phyloP scores from a whole-genome alignment of 1,284 basidiomycete species.

The Waitea zeae region DNA sequence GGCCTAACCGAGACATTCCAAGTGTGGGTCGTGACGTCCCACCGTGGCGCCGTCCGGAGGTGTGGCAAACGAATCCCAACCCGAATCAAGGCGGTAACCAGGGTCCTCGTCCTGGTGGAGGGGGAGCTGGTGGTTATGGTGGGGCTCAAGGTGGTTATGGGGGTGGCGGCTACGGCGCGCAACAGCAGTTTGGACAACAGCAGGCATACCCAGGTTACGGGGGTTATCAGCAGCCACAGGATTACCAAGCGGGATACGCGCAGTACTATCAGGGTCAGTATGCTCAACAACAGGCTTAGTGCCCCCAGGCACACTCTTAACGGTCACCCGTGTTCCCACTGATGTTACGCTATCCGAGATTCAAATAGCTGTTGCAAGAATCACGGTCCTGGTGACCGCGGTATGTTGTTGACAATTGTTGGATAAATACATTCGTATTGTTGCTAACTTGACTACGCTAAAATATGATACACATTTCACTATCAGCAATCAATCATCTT shows the following conservation, averaged over 20 bases:
- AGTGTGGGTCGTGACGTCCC: conserved; percentile 67
- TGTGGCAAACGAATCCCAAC: conserved; percentile 38
- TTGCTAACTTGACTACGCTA: too few species aligned
- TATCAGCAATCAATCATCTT: too few species aligned
- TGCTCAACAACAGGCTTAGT: too few species aligned
- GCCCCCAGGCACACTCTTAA: too few species aligned
- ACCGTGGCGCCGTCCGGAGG: conserved; percentile 75
- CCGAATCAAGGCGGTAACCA: conserved; percentile 22
- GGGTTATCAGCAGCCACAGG: conserved; percentile 35
- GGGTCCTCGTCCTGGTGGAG: conserved; percentile 13
- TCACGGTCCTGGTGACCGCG: too few species aligned
- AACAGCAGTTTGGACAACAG: conserved; percentile 3
- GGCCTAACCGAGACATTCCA: conserved; percentile 56
- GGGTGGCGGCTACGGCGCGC: conserved; percentile 14
- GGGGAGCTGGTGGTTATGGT: conserved; percentile 16
- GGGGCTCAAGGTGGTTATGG: conserved; percentile 23
- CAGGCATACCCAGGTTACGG: too few species aligned
- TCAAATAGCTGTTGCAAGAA: too few species aligned
- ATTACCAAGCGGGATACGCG: conserved; percentile 62
- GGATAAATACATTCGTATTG: too few species aligned
- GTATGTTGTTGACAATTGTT: too few species aligned
- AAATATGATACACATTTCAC: too few species aligned
- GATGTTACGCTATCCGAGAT: too few species aligned
- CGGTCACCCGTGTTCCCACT: too few species aligned
- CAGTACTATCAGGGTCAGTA: conserved; percentile 74